A percentile compares a stretch with the other conserved stretches of the same genome.
These are phyloP conservation scores for Pleurotus tuoliensis DNA, from an alignment of 768 basidiomycete genomes.

Conservation along the genomic window DNA sequence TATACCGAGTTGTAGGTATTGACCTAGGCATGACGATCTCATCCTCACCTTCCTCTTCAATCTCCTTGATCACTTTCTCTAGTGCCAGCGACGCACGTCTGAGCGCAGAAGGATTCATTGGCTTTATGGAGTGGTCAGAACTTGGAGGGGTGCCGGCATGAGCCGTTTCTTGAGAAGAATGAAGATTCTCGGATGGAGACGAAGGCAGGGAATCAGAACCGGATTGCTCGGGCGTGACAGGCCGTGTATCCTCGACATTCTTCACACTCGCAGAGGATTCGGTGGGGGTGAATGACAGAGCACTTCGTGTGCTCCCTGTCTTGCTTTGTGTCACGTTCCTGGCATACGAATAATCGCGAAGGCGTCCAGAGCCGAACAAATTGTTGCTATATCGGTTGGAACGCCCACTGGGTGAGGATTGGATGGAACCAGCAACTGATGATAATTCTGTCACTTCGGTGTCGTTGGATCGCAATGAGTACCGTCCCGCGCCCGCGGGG, in stretches of 20 bases:
- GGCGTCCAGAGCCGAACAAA: constrained; percentile 76
- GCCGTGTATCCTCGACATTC: constrained; percentile 42
- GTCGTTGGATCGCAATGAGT: constrained; percentile 26
- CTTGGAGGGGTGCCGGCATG: constrained; percentile 33
- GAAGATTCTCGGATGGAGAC: constrained; percentile 30
- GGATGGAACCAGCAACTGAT: constrained; percentile 30
- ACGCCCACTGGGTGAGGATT: constrained; percentile 43
- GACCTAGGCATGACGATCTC: constrained; percentile 74
- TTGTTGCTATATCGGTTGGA: constrained; percentile 84
- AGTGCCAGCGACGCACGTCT: constrained; percentile 71
- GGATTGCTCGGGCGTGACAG: constrained; percentile 54
- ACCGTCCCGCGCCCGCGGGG: constrained; percentile 15
- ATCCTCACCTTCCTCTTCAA: constrained; percentile 74
- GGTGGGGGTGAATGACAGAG: constrained; percentile 48
- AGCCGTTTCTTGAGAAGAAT: constrained; percentile 36
- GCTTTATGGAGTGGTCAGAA: constrained; percentile 43
- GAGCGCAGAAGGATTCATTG: constrained; percentile 46
- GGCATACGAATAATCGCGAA: constrained; percentile 72
- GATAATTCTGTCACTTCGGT: constrained; percentile 24
- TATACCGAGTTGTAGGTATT: constrained; percentile 39
- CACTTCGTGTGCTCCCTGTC: constrained; percentile 33
- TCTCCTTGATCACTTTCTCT: constrained; percentile 71
- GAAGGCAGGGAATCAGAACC: constrained; percentile 37
- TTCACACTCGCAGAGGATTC: constrained; percentile 35
- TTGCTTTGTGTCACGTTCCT: constrained; percentile 45